Evolutionary conservation across 2,329 filamentous ascomycete genomes (phyloP).

Genomic region (Escovopsis sp.): DNA sequence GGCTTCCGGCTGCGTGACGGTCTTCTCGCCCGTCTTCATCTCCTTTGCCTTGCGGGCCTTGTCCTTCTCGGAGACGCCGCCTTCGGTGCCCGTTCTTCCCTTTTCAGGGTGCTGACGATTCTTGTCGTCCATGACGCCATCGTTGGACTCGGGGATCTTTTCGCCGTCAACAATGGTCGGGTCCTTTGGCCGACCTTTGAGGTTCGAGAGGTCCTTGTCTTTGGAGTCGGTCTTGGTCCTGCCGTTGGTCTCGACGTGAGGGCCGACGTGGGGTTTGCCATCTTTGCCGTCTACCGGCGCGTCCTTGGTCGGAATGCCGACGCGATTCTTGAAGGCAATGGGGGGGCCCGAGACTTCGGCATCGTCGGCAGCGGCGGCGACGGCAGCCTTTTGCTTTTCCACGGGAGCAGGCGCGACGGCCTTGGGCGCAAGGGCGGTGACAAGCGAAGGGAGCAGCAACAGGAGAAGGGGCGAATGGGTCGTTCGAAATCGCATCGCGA

Average conservation of each 20-base stretch:
- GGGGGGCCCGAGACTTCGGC: conserved; percentile 9
- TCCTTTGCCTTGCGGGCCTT: conserved; percentile 59
- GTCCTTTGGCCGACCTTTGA: conserved; percentile 36
- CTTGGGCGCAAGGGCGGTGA: conserved; percentile 24
- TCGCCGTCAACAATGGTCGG: conserved; percentile 41
- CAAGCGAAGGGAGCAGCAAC: conserved; percentile 42
- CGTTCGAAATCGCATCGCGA: conserved; percentile 44
- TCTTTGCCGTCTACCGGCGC: conserved; percentile 86
- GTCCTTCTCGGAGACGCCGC: conserved; percentile 75
- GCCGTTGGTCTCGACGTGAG: conserved; percentile 47
- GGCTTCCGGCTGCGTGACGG: conserved; percentile 60
- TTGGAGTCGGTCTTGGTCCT: conserved; percentile 15
- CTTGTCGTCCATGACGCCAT: conserved; percentile 90
- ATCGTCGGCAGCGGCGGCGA: conserved; percentile 12
- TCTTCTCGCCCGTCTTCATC: conserved; percentile 46
- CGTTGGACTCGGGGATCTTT: conserved; percentile 46
- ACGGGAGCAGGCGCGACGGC: conserved; percentile 10
- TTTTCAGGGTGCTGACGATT: conserved; percentile 60
- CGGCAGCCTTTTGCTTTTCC: conserved; percentile 8
- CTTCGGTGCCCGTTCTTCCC: conserved; percentile 77
- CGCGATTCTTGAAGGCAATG: conserved; percentile 18
- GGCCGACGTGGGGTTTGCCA: conserved; percentile 83
- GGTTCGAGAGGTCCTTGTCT: conserved; percentile 24
- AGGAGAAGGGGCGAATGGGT: conserved; percentile 40
- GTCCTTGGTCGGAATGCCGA: conserved; percentile 44